Evolutionary conservation across 2,329 filamentous ascomycete species (phyloP).

Genomic region (Claviceps africana): DNA sequence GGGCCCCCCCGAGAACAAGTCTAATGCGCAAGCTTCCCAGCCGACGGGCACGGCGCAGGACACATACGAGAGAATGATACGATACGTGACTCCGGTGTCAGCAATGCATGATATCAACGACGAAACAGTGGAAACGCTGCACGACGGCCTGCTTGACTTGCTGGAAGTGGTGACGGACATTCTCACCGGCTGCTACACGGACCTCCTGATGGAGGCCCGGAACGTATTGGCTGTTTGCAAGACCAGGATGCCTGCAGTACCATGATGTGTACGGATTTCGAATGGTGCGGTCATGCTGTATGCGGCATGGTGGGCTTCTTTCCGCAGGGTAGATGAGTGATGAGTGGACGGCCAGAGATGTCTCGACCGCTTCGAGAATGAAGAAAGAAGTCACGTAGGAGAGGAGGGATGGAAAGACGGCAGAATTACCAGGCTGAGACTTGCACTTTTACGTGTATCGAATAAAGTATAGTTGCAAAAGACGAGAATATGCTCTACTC

Average conservation of each 20-base stretch:
- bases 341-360: no score
- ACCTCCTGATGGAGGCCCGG: conserved; percentile 66
- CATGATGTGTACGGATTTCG: background rate
- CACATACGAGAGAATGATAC: conserved; percentile 23
- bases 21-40: conserved; percentile 21
- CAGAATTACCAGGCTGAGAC: no score
- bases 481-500: no score
- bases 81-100: conserved; percentile 48
- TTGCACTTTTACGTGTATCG: no score
- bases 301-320: background rate
- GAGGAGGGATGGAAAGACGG: no score
- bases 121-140: conserved; percentile 52
- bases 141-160: conserved; percentile 34
- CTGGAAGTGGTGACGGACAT: conserved; percentile 29
- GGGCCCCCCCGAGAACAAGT: background rate
- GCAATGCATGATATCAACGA: conserved; percentile 56
- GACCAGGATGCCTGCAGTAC: background rate
- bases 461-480: no score
- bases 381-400: no score
- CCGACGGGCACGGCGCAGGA: conserved; percentile 8
- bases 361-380: no score
- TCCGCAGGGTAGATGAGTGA: background rate
- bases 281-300: background rate
- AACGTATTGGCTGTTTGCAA: background rate
- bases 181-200: conserved; percentile 37